phyloP scores from a whole-genome alignment of 2,329 filamentous ascomycete genomes.

The Cercospora citrullina region DNA sequence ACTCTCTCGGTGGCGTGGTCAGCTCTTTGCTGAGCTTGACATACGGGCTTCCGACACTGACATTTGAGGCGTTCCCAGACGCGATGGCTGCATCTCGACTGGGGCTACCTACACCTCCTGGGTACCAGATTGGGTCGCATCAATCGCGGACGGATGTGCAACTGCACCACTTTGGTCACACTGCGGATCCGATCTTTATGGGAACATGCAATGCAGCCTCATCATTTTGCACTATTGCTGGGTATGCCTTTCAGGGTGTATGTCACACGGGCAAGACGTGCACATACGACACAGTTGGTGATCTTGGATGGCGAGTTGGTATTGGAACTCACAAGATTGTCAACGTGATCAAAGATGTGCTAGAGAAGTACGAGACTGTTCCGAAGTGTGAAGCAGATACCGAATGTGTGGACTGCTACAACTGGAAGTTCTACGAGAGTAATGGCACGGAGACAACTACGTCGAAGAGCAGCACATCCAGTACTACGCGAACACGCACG shows the following conservation, averaged over 20 bases:
- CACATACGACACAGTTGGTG: constrained; percentile 86
- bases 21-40: constrained; percentile 86
- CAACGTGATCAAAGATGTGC: constrained; percentile 82
- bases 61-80: constrained; percentile 90
- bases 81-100: constrained; percentile 81
- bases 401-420: constrained; percentile 81
- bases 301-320: constrained; percentile 89
- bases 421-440: constrained; percentile 94
- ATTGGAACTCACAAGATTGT: constrained; percentile 90
- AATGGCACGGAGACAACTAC: constrained; percentile 77
- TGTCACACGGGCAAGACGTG: constrained; percentile 89
- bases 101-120: constrained; percentile 81
- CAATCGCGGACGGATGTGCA: constrained; percentile 73
- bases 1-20: constrained; percentile 88
- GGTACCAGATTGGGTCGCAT: constrained; percentile 65
- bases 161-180: constrained; percentile 89
- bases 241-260: constrained; percentile 89
- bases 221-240: constrained; percentile 84
- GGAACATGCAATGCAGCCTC: constrained; percentile 89
- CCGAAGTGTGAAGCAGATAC: constrained; percentile 73
- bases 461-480: constrained; percentile 55
- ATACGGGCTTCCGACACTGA: constrained; percentile 85
- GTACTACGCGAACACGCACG: constrained; percentile 68
- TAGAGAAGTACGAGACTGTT: constrained; percentile 78
- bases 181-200: constrained; percentile 91